phyloP scores from a whole-genome alignment of 2,329 filamentous ascomycete genomes.

The Claviceps lovelessii region DNA sequence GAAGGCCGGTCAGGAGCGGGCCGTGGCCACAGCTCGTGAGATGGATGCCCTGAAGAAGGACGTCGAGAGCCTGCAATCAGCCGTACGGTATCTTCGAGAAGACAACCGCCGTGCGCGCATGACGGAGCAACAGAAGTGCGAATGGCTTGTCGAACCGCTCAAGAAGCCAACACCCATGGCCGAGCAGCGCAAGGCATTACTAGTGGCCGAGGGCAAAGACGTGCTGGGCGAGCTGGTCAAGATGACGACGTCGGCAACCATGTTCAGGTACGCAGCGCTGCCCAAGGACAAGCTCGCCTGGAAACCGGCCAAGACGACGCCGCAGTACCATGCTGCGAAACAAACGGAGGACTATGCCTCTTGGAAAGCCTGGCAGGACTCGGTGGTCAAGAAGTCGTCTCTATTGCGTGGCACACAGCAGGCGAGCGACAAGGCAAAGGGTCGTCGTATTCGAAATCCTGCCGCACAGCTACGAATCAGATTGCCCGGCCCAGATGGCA shows the following conservation, averaged over 20 bases:
- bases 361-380: slow-evolving; percentile 44
- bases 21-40: slow-evolving; percentile 56
- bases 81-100: slow-evolving; percentile 52
- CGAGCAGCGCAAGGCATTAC: slow-evolving; percentile 34
- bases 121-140: slow-evolving; percentile 38
- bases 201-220: slow-evolving; percentile 48
- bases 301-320: slow-evolving; percentile 49
- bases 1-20: slow-evolving; percentile 49
- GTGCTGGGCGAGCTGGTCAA: slow-evolving; percentile 50
- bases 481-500: slow-evolving; percentile 32
- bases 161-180: slow-evolving; percentile 27
- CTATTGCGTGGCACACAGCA: slow-evolving; percentile 17
- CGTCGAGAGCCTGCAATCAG: slow-evolving; percentile 48
- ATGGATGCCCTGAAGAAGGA: slow-evolving; percentile 59
- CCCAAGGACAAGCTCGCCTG: slow-evolving; percentile 49
- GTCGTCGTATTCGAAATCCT: slow-evolving; percentile 14
- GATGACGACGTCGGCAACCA: slow-evolving; percentile 39
- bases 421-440: slow-evolving; percentile 7
- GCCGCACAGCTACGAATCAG: slow-evolving; percentile 37
- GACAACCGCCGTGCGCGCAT: slow-evolving; percentile 50
- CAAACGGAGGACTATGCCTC: slow-evolving; percentile 51
- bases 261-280: slow-evolving; percentile 45
- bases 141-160: slow-evolving; percentile 50
- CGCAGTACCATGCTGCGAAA: slow-evolving; percentile 51
- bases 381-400: slow-evolving; percentile 39